phyloP scores from a whole-genome alignment of 257 asterid genomes.

The Mentha longifolia region DNA sequence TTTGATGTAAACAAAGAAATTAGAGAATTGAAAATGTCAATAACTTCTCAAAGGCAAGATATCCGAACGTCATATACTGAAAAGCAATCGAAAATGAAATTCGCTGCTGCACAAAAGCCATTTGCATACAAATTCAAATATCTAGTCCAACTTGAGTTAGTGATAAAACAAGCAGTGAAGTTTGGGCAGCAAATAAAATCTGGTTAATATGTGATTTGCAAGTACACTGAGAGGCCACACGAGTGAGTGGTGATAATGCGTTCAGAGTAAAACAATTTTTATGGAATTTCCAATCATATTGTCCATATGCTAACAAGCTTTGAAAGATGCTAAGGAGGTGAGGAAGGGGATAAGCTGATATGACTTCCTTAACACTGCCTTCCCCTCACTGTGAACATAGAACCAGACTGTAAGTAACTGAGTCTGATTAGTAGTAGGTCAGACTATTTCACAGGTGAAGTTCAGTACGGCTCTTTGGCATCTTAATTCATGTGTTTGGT shows the following conservation, averaged over 20 bases:
- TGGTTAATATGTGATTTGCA: slow-evolving; percentile 1
- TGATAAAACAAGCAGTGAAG: background rate
- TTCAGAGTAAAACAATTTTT: background rate
- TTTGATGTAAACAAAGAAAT: slow-evolving; percentile 42
- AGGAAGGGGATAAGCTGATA: background rate
- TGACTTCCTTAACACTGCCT: background rate
- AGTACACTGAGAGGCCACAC: background rate
- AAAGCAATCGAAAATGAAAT: slow-evolving; percentile 13
- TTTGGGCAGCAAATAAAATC: background rate
- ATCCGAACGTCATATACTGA: background rate
- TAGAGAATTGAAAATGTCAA: slow-evolving; percentile 27
- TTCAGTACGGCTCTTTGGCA: too few species aligned
- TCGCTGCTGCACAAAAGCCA: background rate
- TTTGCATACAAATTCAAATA: background rate
- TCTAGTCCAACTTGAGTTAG: background rate
- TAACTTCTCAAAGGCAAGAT: slow-evolving; percentile 14
- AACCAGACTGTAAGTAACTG: too few species aligned
- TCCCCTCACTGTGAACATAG: too few species aligned
- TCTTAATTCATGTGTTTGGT: too few species aligned
- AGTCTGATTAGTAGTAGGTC: too few species aligned
- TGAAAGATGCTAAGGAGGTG: background rate
- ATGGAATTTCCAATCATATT: background rate
- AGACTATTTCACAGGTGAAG: too few species aligned
- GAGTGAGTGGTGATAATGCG: background rate
- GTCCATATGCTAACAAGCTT: background rate